These are phyloP conservation scores for Microstegium vimineum DNA, from an alignment of 176 grass and related monocot species.

Conservation along the genomic window DNA sequence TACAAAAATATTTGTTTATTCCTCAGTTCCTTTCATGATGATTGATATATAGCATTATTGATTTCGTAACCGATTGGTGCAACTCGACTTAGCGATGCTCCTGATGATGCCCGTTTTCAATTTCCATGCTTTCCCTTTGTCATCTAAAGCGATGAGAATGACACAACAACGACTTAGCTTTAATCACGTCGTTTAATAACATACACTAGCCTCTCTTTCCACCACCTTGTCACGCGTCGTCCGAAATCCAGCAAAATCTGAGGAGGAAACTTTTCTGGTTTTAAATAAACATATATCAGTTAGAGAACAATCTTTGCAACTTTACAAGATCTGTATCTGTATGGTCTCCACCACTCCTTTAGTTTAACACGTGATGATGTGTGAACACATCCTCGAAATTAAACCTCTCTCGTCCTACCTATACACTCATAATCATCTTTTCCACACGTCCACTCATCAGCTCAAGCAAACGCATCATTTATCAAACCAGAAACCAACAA, in stretches of 20 bases:
- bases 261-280: background rate
- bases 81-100: background rate
- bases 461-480: background rate
- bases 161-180: conserved; percentile 22
- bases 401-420: background rate
- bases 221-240: background rate
- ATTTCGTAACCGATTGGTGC: background rate
- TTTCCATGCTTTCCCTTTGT: conserved; percentile 2
- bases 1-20: background rate
- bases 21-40: background rate
- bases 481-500: conserved; percentile 19
- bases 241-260: conserved; percentile 5
- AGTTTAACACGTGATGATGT: background rate
- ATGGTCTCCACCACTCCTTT: background rate
- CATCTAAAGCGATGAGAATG: conserved; percentile 13
- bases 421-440: background rate
- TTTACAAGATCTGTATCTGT: conserved; percentile 2
- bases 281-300: background rate
- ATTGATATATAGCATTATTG: background rate
- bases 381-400: background rate
- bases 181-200: background rate
- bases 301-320: conserved; percentile 3
- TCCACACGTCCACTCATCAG: background rate
- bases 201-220: background rate
- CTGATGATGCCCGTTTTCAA: background rate